These are phyloP conservation scores for Microsporum canis DNA, from an alignment of 2,329 filamentous ascomycete genomes.

Conservation along the genomic window DNA sequence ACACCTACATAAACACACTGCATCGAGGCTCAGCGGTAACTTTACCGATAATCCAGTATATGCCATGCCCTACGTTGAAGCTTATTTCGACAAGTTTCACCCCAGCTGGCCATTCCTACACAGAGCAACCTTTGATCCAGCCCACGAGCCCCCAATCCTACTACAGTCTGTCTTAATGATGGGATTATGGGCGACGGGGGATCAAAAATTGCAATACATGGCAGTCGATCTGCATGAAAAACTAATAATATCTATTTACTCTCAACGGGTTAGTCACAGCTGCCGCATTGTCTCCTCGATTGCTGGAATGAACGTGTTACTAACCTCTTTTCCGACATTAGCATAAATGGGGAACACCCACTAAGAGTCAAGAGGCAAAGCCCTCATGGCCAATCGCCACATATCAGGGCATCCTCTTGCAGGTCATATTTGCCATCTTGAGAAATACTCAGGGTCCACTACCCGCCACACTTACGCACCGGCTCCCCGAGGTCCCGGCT, in stretches of 20 bases:
- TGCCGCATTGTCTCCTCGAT: not conserved
- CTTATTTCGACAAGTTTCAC: constrained; percentile 22
- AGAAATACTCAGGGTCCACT: not conserved
- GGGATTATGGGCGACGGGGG: constrained; percentile 19
- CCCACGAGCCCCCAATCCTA: constrained; percentile 19
- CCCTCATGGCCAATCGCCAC: constrained; percentile 22
- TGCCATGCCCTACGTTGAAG: constrained; percentile 13
- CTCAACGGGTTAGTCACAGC: constrained; percentile 18
- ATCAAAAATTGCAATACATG: constrained; percentile 13
- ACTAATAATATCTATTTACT: constrained; percentile 17
- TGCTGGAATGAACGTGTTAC: not conserved
- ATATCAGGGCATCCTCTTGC: constrained; percentile 25
- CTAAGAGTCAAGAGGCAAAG: constrained; percentile 6
- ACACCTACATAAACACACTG: not conserved
- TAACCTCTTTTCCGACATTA: not conserved
- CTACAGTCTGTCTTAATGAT: constrained; percentile 22
- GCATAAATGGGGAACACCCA: constrained; percentile 3
- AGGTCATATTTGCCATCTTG: constrained; percentile 21
- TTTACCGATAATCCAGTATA: not conserved
- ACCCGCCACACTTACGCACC: not conserved
- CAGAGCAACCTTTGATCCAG: constrained; percentile 15
- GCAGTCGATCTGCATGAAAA: constrained; percentile 20
- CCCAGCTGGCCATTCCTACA: constrained; percentile 24
- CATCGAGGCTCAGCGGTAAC: not conserved
- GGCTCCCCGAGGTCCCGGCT: constrained; percentile 3